Base-by-base conservation (phyloP, 768 basidiomycete genomes). In the Gloeophyllum trabeum region DNA sequence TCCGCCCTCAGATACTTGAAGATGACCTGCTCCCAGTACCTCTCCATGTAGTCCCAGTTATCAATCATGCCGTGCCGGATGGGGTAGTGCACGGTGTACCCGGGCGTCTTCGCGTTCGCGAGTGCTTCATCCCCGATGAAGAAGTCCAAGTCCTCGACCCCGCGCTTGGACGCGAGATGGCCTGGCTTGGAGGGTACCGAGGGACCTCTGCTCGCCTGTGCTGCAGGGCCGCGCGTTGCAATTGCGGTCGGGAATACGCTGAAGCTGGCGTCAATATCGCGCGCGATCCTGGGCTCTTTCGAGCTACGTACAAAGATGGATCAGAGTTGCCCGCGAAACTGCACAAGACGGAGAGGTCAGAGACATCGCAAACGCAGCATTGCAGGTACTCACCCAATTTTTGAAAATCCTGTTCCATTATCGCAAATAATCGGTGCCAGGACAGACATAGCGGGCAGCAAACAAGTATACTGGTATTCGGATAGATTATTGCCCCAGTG, bases 1-100 rank as follows among this genome's bases (percentile, higher is more conserved):
- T 99, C 96, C 5, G 93, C 93, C 43, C 94, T 75, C 46, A 99
- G 72, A 67, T 98, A 98, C 65, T 99, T 98, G 80, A 98, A 99
- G 74, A 98, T 98, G 50, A 85, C 89, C 70, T 99, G 94, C 61
- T 96, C 92, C 96, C 96, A 99, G 64, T 92, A 97, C 22, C 93
- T 73, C 61, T 98, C 94, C 93, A 98, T 98, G 51, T 96, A 80
- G 60, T 93, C 90, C 90, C 90, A 93, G 54, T 96, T 96, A 48
- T 96, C 93, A 55, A 96, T 94, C 83, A 88, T 83, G 20, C 94
- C 94, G 56, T 98, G 96, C 42, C 88, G 76, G 56, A 98, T 97
- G 12, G 96, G 96, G 61, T 97, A 98, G 61, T 91, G 84, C 3
- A 99, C 76, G 19, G 85, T 81, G 63, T 98, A 99, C 2, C 85